A percentile compares a stretch with the other conserved stretches of the same genome.
Conservation (phyloP, 2,329 filamentous ascomycete species). For the Microcera coccophila region DNA sequence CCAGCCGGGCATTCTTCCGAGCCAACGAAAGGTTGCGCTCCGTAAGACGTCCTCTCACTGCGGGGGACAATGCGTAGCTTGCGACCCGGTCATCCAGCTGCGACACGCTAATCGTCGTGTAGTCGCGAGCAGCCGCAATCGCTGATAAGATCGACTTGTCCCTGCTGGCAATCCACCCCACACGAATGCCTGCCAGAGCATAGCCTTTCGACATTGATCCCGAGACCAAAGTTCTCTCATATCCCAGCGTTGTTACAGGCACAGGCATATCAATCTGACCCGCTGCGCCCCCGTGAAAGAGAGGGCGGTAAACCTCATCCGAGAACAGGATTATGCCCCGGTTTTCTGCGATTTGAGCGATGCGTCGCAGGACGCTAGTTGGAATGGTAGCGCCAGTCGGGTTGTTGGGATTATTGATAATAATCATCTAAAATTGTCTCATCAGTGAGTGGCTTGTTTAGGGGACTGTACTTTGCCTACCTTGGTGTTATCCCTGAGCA, state of each 20-base stretch:
- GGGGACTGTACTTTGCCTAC: conserved; percentile 35
- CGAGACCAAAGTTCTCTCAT: conserved; percentile 66
- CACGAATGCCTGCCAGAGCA: conserved; percentile 72
- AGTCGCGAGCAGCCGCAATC: conserved; percentile 65
- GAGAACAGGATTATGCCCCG: conserved; percentile 64
- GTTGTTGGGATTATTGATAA: conserved; percentile 72
- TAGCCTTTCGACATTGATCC: conserved; percentile 86
- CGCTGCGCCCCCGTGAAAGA: conserved; percentile 65
- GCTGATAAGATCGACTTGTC: conserved; percentile 58
- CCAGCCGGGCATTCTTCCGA: conserved; percentile 59
- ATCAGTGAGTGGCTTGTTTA: not conserved
- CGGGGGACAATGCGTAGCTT: conserved; percentile 62
- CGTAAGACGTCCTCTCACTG: conserved; percentile 40
- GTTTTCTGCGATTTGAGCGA: conserved; percentile 61
- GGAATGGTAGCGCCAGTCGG: conserved; percentile 71
- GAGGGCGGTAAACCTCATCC: conserved; percentile 80
- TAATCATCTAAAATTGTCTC: conserved; percentile 38
- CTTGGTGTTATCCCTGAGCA: conserved; percentile 69
- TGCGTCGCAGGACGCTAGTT: conserved; percentile 53
- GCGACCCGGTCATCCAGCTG: conserved; percentile 77
- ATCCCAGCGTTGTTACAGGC: conserved; percentile 62
- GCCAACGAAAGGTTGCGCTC: conserved; percentile 60
- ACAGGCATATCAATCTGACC: conserved; percentile 56
- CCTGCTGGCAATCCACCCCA: conserved; percentile 77
- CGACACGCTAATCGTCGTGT: conserved; percentile 84